These are phyloP conservation scores for Populus alba DNA, from an alignment of 345 rosid species.

Conservation along the genomic window DNA sequence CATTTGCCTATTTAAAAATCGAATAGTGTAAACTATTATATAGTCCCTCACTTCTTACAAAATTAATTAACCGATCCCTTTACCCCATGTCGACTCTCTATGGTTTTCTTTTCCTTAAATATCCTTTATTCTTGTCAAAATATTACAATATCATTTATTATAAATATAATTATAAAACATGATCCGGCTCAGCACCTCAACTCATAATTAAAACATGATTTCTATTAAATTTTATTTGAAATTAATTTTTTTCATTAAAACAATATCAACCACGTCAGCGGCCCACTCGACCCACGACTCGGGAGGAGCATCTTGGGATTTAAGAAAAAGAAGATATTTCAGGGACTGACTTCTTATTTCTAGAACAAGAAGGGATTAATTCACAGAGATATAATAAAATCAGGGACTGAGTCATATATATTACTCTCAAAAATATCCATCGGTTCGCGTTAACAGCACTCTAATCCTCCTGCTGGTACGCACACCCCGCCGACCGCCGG, in stretches of 20 bases:
- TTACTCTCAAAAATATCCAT: background rate
- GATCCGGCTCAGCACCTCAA: too few species aligned
- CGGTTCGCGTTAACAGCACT: background rate
- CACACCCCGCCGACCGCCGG: slow-evolving; percentile 32
- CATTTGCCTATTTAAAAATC: too few species aligned
- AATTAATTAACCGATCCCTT: background rate
- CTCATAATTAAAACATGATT: too few species aligned
- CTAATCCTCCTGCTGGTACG: background rate
- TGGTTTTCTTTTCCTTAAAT: too few species aligned
- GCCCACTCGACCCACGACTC: too few species aligned
- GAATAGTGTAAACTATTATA: background rate
- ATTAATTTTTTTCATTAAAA: too few species aligned
- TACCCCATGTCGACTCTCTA: background rate
- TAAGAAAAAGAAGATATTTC: background rate
- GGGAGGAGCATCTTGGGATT: background rate
- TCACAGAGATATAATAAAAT: background rate
- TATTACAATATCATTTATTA: too few species aligned
- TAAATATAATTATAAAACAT: too few species aligned
- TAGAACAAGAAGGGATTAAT: background rate
- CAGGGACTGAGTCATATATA: background rate
- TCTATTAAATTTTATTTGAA: too few species aligned
- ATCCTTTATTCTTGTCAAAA: too few species aligned
- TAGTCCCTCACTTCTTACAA: background rate
- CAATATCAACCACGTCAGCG: too few species aligned
- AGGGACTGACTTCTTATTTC: background rate